phyloP scores from a whole-genome alignment of 1,139 yeast species.

The Yamadazyma songkhlaensis region DNA sequence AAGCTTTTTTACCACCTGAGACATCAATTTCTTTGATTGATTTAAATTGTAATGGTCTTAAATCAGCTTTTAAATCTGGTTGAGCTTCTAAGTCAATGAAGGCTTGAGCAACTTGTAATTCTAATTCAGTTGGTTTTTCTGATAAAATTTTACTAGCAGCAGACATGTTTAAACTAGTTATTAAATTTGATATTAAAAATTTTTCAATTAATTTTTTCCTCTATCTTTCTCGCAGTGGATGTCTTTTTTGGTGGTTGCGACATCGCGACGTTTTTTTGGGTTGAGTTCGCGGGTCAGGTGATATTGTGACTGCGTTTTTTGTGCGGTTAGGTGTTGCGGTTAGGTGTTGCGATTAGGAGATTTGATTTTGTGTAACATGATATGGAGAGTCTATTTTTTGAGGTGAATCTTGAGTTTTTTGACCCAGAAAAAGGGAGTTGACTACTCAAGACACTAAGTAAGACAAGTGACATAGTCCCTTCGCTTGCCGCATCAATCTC shows the following conservation, averaged over 20 bases:
- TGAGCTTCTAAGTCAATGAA: constrained; percentile 94
- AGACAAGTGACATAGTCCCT: too few relatives aligned
- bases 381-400: too few relatives aligned
- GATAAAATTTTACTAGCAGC: constrained; percentile 93
- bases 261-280: neutral
- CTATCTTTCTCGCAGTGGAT: neutral
- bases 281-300: neutral
- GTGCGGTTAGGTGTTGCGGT: constrained; percentile 2
- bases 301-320: constrained; percentile 1
- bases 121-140: constrained; percentile 94
- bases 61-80: constrained; percentile 95
- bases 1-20: constrained; percentile 98
- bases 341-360: too few relatives aligned
- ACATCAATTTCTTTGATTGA: constrained; percentile 98
- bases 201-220: constrained; percentile 5
- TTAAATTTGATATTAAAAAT: constrained; percentile 1
- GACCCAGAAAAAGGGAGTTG: too few relatives aligned
- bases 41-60: constrained; percentile 98
- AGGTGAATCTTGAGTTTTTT: too few relatives aligned
- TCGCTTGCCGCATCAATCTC: too few relatives aligned
- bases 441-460: too few relatives aligned
- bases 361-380: neutral
- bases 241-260: neutral
- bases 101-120: constrained; percentile 99
- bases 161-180: constrained; percentile 58